phyloP scores from a whole-genome alignment of 345 rosid genomes.

The Lumnitzera racemosa region DNA sequence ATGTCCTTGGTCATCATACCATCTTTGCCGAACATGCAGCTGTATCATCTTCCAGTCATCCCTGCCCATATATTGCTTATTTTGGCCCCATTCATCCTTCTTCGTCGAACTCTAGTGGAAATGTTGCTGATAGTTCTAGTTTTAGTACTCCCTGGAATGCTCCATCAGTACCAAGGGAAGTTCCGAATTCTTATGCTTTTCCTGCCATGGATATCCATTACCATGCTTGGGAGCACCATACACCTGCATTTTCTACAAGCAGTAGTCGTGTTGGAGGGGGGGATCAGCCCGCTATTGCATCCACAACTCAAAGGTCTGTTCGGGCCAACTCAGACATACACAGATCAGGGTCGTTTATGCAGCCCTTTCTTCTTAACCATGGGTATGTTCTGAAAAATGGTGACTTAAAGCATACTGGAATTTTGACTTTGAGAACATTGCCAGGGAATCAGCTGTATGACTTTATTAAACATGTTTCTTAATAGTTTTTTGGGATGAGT shows the following conservation, averaged over 20 bases:
- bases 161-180: constrained; percentile 64
- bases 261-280: constrained; percentile 41
- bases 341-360: constrained; percentile 70
- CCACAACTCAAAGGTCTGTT: constrained; percentile 48
- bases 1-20: constrained; percentile 58
- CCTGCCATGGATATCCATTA: constrained; percentile 68
- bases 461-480: too few relatives aligned
- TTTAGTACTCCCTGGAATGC: constrained; percentile 66
- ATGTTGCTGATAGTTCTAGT: constrained; percentile 65
- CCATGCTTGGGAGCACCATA: constrained; percentile 48
- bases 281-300: constrained; percentile 56
- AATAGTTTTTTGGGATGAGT: too few relatives aligned
- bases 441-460: too few relatives aligned
- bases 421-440: background rate
- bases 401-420: background rate
- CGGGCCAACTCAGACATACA: constrained; percentile 54
- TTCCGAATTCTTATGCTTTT: constrained; percentile 62
- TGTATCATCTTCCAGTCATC: constrained; percentile 63
- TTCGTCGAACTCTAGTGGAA: constrained; percentile 57
- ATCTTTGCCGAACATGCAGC: constrained; percentile 70
- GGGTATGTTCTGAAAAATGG: constrained; percentile 35
- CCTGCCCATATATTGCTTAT: constrained; percentile 91
- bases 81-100: constrained; percentile 66
- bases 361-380: constrained; percentile 71
- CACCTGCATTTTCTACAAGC: constrained; percentile 40